Conservation (phyloP, 305 asterid genomes). For the Fraxinus sp. region DNA sequence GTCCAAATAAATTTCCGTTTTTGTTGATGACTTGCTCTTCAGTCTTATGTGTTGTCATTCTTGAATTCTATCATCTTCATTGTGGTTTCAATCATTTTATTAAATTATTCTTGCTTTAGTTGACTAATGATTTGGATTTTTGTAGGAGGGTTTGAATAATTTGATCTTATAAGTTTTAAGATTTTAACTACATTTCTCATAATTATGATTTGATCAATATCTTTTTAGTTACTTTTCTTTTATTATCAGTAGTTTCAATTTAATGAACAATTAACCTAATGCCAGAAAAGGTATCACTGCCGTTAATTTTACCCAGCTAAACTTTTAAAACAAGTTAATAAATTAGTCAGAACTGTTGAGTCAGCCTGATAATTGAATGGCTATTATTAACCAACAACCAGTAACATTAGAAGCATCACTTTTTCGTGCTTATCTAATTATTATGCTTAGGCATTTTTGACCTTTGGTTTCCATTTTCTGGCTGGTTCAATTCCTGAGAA, state of each 20-base stretch:
- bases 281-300: not conserved
- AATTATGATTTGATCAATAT: not conserved
- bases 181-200: not conserved
- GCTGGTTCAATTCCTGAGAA: not conserved
- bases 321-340: not conserved
- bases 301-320: not conserved
- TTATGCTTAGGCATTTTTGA: conserved; percentile 8
- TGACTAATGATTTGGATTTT: conserved; percentile 12
- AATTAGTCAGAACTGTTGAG: not conserved
- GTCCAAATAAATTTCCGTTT: not conserved
- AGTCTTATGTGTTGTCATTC: not conserved
- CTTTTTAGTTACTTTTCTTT: not conserved
- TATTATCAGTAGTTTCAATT: not conserved
- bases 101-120: not conserved
- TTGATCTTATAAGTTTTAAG: conserved; percentile 1
- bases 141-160: conserved; percentile 9
- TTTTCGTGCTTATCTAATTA: conserved; percentile 6
- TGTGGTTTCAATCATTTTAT: not conserved
- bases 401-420: not conserved
- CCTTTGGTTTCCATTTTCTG: conserved; percentile 10
- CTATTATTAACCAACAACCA: conserved; percentile 3
- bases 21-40: not conserved
- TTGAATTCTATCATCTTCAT: not conserved
- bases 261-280: not conserved
- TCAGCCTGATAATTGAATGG: conserved; percentile 13